Evolutionary conservation across 495 filamentous ascomycete species (phyloP), one percentile per base, ranked within the genome.

Genomic region (Neurospora terricola): DNA sequence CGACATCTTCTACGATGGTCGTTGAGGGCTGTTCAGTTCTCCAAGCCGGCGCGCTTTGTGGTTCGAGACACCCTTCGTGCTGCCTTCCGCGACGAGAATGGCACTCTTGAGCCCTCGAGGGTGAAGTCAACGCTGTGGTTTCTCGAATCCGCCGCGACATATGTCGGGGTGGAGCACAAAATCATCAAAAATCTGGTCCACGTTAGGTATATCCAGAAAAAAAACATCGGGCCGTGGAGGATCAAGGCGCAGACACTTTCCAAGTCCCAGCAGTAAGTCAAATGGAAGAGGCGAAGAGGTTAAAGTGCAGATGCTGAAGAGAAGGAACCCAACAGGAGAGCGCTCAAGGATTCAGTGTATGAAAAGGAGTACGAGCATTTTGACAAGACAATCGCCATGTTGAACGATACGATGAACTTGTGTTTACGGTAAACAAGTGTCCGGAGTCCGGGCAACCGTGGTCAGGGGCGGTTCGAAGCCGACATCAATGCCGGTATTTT

Each of bases 111-210:
- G 75, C 76, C 81, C 48, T 80, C 84, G 36, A 88, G 85, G 72
- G 88, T 97, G 42, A 79, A 83, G 70, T 92, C 93, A 70, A 99
- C 96, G 0, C 73, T 96, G 21, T 84, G 86, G 72, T 98, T 99
- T 77, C 84, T 98, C 7, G 83, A 88, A 42, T 86, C 87, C 37
- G 96, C 96, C 8, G 85, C 90, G 10, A 80, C 83, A 62, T 80
- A 86, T 73, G 86, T 81, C 34, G 93, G 94, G 0, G 73, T 95
- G 23, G 96, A 98, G 84, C 93, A 97, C 78, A 85, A 82, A 71
- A 90, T 99, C 69, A 71, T 97, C 70, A 93, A 90, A 80, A 97
- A 91, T 75, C 77, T 98, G 71, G 77, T 93, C 43, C 77, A 88
- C 54, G 86, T 90, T 27, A 82, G 85, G 74, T 91, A 86, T 73